Evolutionary conservation across 2,329 filamentous ascomycete genomes (phyloP), one percentile per base, ranked within the genome.

Genomic region (Botrytis tulipae): DNA sequence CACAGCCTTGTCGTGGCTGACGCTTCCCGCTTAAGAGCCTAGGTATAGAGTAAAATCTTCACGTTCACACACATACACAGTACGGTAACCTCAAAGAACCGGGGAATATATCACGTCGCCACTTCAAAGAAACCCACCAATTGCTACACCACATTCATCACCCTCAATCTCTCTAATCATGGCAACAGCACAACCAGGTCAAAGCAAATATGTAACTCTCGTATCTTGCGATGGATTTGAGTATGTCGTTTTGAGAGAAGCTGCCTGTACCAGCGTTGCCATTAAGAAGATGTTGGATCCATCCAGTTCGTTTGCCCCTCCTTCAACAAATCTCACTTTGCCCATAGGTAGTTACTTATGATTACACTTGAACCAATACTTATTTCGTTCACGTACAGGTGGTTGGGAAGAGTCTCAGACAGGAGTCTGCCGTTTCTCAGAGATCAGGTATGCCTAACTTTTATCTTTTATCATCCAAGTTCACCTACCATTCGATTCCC

Each of bases 241-340:
- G 84, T 95, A 93, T 81, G 89, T 93, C 76, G 86, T 95, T 70
- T 85, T 92, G 72, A 89, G 92, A 71, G 91, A 92, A 68, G 90
- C 92, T 4, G 89, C 92, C 74, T 85, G 89, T 79, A 85, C 92
- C 79, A 92, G 91, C 77, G 90, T 90, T 48, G 88, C 90, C 74
- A 91, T 95, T 83, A 92, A 89, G 83, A 87, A 89, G 81, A 94
- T 93, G 88, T 84, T 95, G 74, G 90, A 93, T 79, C 88, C 90
- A 25, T 86, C 87, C 78, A 91, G 91, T 91, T 79, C 59, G 71
- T 71, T 48, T 63, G 62, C 40, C 29, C 60, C 37, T 75, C 76
- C 69, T 75, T 20, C 16, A 29, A 29, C 16, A 12, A 18, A 73
- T 72, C 71, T 59, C 71, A 35, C 22, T 22, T 65, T 74, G 32